A percentile compares a stretch with the other conserved stretches of the same genome.
phyloP scores from a whole-genome alignment of 2,329 filamentous ascomycete species.

The Nemania bipapillata region DNA sequence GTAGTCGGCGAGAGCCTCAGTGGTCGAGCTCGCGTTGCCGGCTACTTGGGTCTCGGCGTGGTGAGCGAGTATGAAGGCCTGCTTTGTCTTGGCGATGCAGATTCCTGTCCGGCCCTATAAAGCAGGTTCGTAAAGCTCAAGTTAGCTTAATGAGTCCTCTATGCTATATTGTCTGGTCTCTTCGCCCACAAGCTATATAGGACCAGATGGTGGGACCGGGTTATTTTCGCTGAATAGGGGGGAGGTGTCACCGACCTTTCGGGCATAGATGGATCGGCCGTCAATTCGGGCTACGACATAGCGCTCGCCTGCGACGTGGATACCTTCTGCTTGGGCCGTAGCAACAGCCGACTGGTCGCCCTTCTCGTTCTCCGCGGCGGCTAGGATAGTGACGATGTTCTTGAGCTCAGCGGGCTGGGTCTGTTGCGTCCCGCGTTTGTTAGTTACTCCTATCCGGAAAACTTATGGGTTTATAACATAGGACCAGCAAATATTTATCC shows the following conservation, averaged over 20 bases:
- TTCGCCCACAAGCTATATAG: background rate
- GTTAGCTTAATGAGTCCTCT: constrained; percentile 18
- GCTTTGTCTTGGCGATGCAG: constrained; percentile 83
- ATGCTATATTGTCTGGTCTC: background rate
- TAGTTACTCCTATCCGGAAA: constrained; percentile 27
- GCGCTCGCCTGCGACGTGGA: constrained; percentile 80
- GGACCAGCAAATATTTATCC: background rate
- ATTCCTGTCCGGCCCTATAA: constrained; percentile 78
- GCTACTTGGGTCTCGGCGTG: constrained; percentile 79
- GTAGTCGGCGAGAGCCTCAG: constrained; percentile 88
- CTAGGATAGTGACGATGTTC: constrained; percentile 65
- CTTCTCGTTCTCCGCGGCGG: constrained; percentile 51
- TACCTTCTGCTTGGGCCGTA: constrained; percentile 75
- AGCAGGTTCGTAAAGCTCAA: constrained; percentile 19
- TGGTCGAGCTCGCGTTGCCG: constrained; percentile 78
- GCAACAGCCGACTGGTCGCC: constrained; percentile 60
- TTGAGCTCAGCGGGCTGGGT: constrained; percentile 70
- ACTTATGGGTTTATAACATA: background rate
- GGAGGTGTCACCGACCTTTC: constrained; percentile 72
- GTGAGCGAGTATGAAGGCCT: constrained; percentile 89
- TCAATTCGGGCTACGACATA: constrained; percentile 82
- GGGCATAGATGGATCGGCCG: constrained; percentile 82
- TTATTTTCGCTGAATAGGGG: background rate
- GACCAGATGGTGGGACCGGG: background rate
- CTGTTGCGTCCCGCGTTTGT: constrained; percentile 55